Base-by-base conservation (phyloP, 805 yeast genomes). In the Candida nitratophila region DNA sequence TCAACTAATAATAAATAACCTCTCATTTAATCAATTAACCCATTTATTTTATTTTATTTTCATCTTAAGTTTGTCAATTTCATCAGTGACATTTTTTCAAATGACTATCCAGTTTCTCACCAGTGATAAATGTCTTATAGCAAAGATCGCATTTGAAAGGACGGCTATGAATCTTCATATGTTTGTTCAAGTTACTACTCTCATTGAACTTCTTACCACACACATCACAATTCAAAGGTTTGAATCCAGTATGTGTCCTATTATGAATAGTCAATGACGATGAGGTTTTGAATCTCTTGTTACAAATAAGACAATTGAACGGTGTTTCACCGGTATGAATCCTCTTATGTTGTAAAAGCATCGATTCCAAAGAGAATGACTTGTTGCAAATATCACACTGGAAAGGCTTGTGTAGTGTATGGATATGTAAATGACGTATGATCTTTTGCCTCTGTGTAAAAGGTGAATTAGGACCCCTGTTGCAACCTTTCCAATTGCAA, bases 321-420 rank as follows among this genome's bases (percentile, higher is more conserved):
- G 98, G 98, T 56, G 81, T 85, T 54, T 89, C 97, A 2, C 96
- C 96, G 1, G 91, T 79, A 60, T 91, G 98, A 3, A 77, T 80
- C 42, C 96, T 69, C 68, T 74, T 62, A 63, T 93, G 99, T 63
- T 88, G 96, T 37, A 74, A 73, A 37, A 93, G 69, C 73, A 84
- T 83, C 29, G 83, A 68, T 41, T 84, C 86, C 37, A 85, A 86
- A 5, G 95, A 86, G 62, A 91, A 89, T 12, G 70, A 60, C 44
- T 81, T 79, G 2, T 77, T 73, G 60, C 99, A 93, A 0, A 73
- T 58, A n/a, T 5, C 4, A 64, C 99, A 93, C 46, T 70, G 69
- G 60, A 74, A 84, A 0, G 97, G 97, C 58, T 83, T 81, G 59
- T 83, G 80, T 46, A 83, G 80, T 0, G 98, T 87, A 61, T 93